Percentiles rank a stretch among this genome's conserved stretches.
Conservation (phyloP, 768 basidiomycete species). For the Polyporus arcularius region DNA sequence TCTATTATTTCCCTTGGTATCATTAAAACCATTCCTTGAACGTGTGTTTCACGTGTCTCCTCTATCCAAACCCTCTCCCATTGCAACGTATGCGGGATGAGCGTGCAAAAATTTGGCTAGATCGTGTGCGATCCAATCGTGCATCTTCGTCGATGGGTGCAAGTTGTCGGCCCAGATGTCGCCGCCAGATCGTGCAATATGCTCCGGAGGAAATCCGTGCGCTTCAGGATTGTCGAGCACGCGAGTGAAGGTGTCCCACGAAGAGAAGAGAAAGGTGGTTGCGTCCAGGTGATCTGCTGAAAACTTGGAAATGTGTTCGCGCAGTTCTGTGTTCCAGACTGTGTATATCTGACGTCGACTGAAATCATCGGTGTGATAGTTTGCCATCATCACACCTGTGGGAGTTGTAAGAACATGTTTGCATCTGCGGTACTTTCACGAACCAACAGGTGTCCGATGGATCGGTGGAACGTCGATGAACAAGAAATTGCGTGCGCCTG, state of each 20-base stretch:
- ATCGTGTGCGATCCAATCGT: slow-evolving; percentile 48
- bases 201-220: slow-evolving; percentile 40
- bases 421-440: neutral
- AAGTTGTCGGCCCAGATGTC: slow-evolving; percentile 53
- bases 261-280: slow-evolving; percentile 52
- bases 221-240: slow-evolving; percentile 47
- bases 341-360: slow-evolving; percentile 6
- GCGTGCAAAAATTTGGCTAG: slow-evolving; percentile 36
- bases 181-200: slow-evolving; percentile 37
- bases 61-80: neutral
- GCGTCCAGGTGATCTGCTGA: slow-evolving; percentile 41
- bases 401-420: neutral
- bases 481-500: slow-evolving; percentile 52
- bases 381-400: neutral
- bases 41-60: neutral
- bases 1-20: no score
- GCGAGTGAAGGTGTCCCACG: slow-evolving; percentile 45
- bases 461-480: slow-evolving; percentile 64
- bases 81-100: neutral
- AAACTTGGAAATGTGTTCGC: slow-evolving; percentile 37
- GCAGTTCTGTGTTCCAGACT: slow-evolving; percentile 50
- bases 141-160: slow-evolving; percentile 55
- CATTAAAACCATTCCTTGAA: no score
- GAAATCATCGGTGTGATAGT: neutral
- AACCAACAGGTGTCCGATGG: slow-evolving; percentile 45